Evolutionary conservation across 257 asterid species (phyloP), one percentile per base, ranked within the genome.

Genomic region (Handroanthus guayacan): DNA sequence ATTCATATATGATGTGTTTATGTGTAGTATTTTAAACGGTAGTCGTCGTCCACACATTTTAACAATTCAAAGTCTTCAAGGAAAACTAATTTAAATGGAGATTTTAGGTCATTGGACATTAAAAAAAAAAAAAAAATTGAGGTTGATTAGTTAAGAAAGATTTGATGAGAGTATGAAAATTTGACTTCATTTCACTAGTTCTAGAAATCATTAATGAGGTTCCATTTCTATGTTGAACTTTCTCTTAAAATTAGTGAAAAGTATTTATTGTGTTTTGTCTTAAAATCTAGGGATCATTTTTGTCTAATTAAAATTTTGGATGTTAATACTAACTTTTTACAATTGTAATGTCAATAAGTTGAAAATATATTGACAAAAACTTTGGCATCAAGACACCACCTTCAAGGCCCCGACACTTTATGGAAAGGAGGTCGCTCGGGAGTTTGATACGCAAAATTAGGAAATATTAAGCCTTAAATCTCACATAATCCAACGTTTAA

Each of bases 11-110:
- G 63, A 66, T 65, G 41, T 62, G 60, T 55, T 41, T 38, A 36
- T 73, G 64, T 63, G 67, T 56, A 76, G 73, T 84, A 56, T 69
- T 67, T 70, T 75, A 64, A 17, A 48, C 67, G 60, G 76, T 67
- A 65, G 89, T 69, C 74, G 93, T 84, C 79, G 83, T 50, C 84
- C 52, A 63, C 86, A 87, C 87, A 83, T 82, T 74, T 68, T 72
- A 82, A 75, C 88, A 64, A 82, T 47, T 79, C 86, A 81, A 82
- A 80, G 82, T 73, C 90, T 9, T 55, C 74, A 72, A 71, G 85
- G 25, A 71, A 70, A 72, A 72, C 50, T 62, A 72, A 50, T 65
- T 68, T 67, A 10, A 56, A 58, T 63, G 68, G 78, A 75, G 82
- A 78, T 66, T 55, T 52, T 63, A 4, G 55, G 51, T 54, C 47